Evolutionary conservation across 148 eudicot species (phyloP).

Genomic region (Fagopyrum homotropicum): DNA sequence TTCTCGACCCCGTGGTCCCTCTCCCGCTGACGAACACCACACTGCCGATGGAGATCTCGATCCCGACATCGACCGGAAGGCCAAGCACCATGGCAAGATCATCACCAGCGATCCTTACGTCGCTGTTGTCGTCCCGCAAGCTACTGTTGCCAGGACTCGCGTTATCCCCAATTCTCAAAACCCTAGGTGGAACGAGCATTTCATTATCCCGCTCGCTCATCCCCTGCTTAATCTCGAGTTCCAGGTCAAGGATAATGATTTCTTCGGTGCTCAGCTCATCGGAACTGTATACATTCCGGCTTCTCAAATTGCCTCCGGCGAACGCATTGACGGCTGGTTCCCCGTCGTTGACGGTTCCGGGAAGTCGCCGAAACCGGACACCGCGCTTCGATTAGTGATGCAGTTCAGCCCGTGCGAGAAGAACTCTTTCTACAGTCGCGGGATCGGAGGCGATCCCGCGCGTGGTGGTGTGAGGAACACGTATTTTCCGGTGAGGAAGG

Average conservation of each 20-base stretch:
- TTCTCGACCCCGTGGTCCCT: neutral
- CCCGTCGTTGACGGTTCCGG: conserved; percentile 32
- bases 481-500: conserved; percentile 69
- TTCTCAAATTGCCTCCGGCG: conserved; percentile 29
- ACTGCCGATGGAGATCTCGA: neutral
- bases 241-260: conserved; percentile 70
- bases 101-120: conserved; percentile 97
- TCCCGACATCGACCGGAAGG: conserved; percentile 16
- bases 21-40: conserved; percentile 1
- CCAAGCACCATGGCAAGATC: conserved; percentile 37
- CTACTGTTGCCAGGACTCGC: conserved; percentile 70
- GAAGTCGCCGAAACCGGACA: conserved; percentile 44
- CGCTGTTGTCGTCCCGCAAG: conserved; percentile 51
- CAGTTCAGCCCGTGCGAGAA: conserved; percentile 39
- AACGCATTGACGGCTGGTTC: conserved; percentile 41
- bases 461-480: conserved; percentile 40
- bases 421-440: conserved; percentile 28
- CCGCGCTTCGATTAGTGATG: conserved; percentile 34
- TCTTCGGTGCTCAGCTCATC: conserved; percentile 66
- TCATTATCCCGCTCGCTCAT: conserved; percentile 56
- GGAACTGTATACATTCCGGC: conserved; percentile 49
- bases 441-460: conserved; percentile 38
- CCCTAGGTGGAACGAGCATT: conserved; percentile 62
- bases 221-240: conserved; percentile 50
- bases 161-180: conserved; percentile 58